These are phyloP conservation scores for Cryptococcus depauperatus DNA, from an alignment of 1,284 basidiomycete species.

Conservation along the genomic window DNA sequence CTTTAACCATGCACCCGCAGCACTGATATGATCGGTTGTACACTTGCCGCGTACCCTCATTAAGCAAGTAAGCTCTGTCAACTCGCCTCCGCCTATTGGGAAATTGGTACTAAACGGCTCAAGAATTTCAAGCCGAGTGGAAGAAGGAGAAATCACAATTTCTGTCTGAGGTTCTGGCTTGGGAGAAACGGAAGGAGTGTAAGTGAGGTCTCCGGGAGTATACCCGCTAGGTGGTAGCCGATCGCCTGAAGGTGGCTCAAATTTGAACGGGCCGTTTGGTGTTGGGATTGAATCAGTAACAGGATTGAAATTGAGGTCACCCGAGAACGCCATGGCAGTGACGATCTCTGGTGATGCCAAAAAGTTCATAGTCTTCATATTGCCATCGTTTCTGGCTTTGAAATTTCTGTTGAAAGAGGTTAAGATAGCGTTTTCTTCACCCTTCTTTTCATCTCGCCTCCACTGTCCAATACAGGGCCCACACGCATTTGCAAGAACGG, in stretches of 20 bases:
- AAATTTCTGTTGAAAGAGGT: slow-evolving; percentile 98
- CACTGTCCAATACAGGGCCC: slow-evolving; percentile 99
- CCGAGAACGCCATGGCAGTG: slow-evolving; percentile 74
- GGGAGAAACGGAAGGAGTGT: slow-evolving; percentile 71
- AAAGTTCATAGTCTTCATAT: slow-evolving; percentile 94
- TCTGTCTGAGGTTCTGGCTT: slow-evolving; percentile 67
- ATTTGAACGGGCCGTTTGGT: slow-evolving; percentile 76
- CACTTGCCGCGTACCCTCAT: slow-evolving; percentile 94
- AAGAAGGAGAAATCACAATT: slow-evolving; percentile 69
- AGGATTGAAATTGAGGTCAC: slow-evolving; percentile 87
- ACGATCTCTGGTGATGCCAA: slow-evolving; percentile 48
- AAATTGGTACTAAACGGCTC: slow-evolving; percentile 82
- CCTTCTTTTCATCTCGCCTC: slow-evolving; percentile 91
- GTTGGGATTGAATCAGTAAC: slow-evolving; percentile 70
- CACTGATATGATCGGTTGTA: slow-evolving; percentile 96
- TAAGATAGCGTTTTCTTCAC: slow-evolving; percentile 77
- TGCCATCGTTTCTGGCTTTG: slow-evolving; percentile 95
- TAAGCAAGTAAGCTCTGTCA: slow-evolving; percentile 72
- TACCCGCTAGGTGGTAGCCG: slow-evolving; percentile 81
- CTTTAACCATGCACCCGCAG: slow-evolving; percentile 95
- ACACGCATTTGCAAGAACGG: slow-evolving; percentile 96
- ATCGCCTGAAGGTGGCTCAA: slow-evolving; percentile 73
- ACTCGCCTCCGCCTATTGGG: slow-evolving; percentile 59
- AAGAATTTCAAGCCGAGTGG: slow-evolving; percentile 77
- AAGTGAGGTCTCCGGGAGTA: slow-evolving; percentile 63